Evolutionary conservation across 2,329 filamentous ascomycete genomes (phyloP), one percentile per base, ranked within the genome.

Genomic region (Hypoxylon sp.): DNA sequence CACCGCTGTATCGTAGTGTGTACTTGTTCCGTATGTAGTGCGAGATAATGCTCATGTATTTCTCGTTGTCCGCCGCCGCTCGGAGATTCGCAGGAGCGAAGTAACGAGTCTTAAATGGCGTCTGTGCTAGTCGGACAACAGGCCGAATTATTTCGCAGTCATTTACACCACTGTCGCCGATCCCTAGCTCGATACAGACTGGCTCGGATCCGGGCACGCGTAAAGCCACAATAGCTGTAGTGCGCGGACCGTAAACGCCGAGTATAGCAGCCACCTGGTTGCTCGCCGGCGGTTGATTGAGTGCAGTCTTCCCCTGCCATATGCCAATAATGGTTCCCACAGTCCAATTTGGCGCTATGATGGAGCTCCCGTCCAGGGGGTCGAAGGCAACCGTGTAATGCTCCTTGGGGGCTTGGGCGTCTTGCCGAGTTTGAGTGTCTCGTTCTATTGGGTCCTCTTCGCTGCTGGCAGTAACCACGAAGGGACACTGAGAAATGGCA

Each of bases 21-120:
- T 89, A 90, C 72, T 82, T 83, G 44, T 84, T 75, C n/a, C 68
- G 51, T 6, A 90, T 84, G 66, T 84, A 90, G 4, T 80, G 76
- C 25, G 79, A 78, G 3, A 90, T 78, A 0, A 90, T 81, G 0
- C 56, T 64, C 76, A 83, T 81, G 75, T 90, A 91, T 30, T 72
- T 70, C 5, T 77, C 72, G 49, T 85, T 79, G 17, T 89, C 85
- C 0, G 84, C 83, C 0, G 88, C 88, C 0, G 85, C 82, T 8
- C 89, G 85, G 60, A 90, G 77, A 72, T 91, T 91, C 3, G 88
- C 88, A 0, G 89, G 89, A 0, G 89, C 86, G 72, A 91, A 90
- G 75, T 90, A 90, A 0, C 85, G 81, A 27, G 86, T 86, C 71
- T 82, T 83, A 70, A 81, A 81, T 0, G 82, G 81, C 2, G 79